Evolutionary conservation across 768 basidiomycete genomes (phyloP).

Genomic region (Serpula lacrymans): DNA sequence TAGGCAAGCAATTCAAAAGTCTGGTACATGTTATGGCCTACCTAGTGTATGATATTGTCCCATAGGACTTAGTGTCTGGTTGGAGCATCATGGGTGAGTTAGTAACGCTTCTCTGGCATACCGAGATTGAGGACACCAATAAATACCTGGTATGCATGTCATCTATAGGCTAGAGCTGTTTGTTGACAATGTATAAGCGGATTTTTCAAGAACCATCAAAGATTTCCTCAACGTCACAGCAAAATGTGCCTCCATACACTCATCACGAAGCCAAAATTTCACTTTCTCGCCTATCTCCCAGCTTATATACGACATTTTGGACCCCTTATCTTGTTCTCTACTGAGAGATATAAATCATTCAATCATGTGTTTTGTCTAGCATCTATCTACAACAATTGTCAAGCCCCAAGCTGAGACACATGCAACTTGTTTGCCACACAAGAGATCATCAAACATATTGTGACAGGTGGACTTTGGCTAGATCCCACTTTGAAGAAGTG

Average conservation of each 20-base stretch:
- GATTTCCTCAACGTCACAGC: conserved; percentile 11
- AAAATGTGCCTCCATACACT: conserved; percentile 14
- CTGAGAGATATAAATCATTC: conserved; percentile 35
- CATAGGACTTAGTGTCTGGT: conserved; percentile 4
- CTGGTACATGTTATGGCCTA: conserved; percentile 6
- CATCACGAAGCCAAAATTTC: conserved; percentile 23
- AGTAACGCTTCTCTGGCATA: conserved; percentile 23
- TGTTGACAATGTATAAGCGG: too few relatives aligned
- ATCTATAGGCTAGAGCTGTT: too few relatives aligned
- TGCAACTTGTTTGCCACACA: background rate
- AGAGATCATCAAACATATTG: background rate
- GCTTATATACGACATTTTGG: conserved; percentile 24
- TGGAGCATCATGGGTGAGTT: conserved; percentile 12
- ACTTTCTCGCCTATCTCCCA: conserved; percentile 21
- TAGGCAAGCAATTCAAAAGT: conserved; percentile 23
- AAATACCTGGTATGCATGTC: conserved; percentile 18
- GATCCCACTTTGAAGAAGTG: background rate
- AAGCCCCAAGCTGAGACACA: conserved; percentile 27
- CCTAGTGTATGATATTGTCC: conserved; percentile 13
- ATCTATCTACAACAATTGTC: conserved; percentile 33
- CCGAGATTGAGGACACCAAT: conserved; percentile 20
- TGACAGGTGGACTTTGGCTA: background rate
- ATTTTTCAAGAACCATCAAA: conserved; percentile 14
- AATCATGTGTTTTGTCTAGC: conserved; percentile 35
- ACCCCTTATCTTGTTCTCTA: conserved; percentile 27